Conservation (phyloP, 148 eudicot species). For the Cornus controversa region DNA sequence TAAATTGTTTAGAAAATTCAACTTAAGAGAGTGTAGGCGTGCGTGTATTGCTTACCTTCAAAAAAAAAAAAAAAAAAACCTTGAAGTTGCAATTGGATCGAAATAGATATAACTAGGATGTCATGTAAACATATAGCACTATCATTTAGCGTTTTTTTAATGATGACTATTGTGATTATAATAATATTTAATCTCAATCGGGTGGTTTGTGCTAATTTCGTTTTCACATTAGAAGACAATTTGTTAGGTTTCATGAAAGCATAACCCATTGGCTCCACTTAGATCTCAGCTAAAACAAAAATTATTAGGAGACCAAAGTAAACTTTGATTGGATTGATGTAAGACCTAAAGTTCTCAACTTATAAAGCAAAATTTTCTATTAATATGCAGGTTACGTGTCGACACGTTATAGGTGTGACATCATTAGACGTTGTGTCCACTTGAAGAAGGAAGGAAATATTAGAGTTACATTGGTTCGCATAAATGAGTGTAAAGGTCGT, state of each 20-base stretch:
- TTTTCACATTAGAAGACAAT: not conserved
- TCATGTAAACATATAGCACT: too few relatives aligned
- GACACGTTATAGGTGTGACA: not conserved
- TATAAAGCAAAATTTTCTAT: not conserved
- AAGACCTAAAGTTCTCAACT: not conserved
- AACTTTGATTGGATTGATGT: not conserved
- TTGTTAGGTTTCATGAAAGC: not conserved
- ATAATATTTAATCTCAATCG: not conserved
- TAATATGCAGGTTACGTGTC: not conserved
- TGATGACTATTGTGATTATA: too few relatives aligned
- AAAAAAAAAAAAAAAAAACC: too few relatives aligned
- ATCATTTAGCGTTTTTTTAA: too few relatives aligned
- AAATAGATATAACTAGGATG: too few relatives aligned
- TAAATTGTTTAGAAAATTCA: too few relatives aligned
- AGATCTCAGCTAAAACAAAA: not conserved
- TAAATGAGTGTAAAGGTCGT: not conserved
- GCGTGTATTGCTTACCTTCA: too few relatives aligned
- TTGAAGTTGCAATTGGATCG: too few relatives aligned
- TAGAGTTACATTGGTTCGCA: not conserved
- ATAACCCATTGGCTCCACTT: not conserved
- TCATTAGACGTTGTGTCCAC: constrained; percentile 1
- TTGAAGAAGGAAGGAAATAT: not conserved
- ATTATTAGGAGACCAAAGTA: not conserved
- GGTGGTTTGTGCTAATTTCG: not conserved
- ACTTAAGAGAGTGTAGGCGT: too few relatives aligned